These are phyloP conservation scores for Thecaphora frezii DNA, from an alignment of 1,284 basidiomycete genomes.

Conservation along the genomic window DNA sequence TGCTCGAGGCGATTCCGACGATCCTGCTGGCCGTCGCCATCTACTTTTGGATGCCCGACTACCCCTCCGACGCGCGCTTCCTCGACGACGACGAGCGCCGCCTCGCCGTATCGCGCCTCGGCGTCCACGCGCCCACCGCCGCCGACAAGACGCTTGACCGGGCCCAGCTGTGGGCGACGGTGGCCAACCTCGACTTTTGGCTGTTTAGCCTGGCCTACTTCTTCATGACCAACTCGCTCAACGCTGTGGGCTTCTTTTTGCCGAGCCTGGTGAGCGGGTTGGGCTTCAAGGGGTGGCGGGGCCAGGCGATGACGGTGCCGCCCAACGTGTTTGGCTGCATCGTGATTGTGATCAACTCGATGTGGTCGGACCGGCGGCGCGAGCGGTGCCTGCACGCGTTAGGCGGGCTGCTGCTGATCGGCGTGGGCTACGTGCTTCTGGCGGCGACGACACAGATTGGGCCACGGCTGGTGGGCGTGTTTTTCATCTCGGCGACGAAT, in stretches of 20 bases:
- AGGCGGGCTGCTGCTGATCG: neutral
- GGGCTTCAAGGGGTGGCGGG: neutral
- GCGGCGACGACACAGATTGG: neutral
- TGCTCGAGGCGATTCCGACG: slow-evolving; percentile 63
- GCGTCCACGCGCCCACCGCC: neutral
- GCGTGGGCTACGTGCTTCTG: slow-evolving; percentile 1
- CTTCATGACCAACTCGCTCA: slow-evolving; percentile 1
- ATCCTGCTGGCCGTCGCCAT: slow-evolving; percentile 60
- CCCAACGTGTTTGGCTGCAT: slow-evolving; percentile 3
- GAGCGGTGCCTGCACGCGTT: slow-evolving; percentile 1
- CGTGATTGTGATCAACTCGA: neutral
- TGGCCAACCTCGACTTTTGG: slow-evolving; percentile 2
- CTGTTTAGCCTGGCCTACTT: slow-evolving; percentile 1
- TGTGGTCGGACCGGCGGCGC: neutral
- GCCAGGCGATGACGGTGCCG: slow-evolving; percentile 2
- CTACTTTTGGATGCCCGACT: slow-evolving; percentile 63
- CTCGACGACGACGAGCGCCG: slow-evolving; percentile 57
- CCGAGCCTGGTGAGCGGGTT: neutral
- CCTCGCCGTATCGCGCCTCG: neutral
- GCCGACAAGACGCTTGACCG: neutral
- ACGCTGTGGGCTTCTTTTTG: slow-evolving; percentile 3
- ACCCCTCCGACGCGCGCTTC: slow-evolving; percentile 62
- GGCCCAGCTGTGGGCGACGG: neutral
- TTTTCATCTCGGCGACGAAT: slow-evolving; percentile 3
- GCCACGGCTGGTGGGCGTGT: neutral